A percentile compares a stretch with the other conserved stretches of the same genome.
Evolutionary conservation across 768 basidiomycete genomes (phyloP).

Genomic region (Auricularia sp.): DNA sequence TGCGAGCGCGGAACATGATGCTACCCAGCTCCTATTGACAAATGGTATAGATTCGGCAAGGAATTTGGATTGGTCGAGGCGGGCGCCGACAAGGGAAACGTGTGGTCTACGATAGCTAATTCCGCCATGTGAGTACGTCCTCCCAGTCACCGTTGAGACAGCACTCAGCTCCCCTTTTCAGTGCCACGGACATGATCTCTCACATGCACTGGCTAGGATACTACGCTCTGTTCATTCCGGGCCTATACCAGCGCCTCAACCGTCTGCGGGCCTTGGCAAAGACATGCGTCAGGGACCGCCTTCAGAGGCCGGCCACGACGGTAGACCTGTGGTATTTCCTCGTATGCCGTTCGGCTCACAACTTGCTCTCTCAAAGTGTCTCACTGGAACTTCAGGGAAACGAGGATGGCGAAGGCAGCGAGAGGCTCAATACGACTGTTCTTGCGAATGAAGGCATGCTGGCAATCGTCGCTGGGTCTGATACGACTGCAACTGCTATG

Average conservation of each 20-base stretch:
- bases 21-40: background rate
- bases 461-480: background rate
- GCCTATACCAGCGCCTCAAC: background rate
- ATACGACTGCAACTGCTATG: conserved; percentile 21
- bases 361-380: background rate
- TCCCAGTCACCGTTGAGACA: too few species aligned
- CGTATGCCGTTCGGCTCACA: background rate
- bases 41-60: background rate
- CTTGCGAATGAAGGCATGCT: background rate
- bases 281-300: background rate
- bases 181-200: too few species aligned
- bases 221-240: background rate
- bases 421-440: background rate
- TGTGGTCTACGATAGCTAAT: background rate
- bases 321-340: background rate
- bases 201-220: background rate
- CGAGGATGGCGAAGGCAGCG: background rate
- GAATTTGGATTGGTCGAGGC: background rate
- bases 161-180: too few species aligned
- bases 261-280: background rate
- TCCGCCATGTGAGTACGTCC: background rate
- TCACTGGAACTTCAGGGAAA: background rate
- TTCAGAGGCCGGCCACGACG: background rate
- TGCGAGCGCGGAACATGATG: background rate
- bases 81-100: background rate